Base-by-base conservation (phyloP, 2,329 filamentous ascomycete genomes). In the Alternaria ventricosa region DNA sequence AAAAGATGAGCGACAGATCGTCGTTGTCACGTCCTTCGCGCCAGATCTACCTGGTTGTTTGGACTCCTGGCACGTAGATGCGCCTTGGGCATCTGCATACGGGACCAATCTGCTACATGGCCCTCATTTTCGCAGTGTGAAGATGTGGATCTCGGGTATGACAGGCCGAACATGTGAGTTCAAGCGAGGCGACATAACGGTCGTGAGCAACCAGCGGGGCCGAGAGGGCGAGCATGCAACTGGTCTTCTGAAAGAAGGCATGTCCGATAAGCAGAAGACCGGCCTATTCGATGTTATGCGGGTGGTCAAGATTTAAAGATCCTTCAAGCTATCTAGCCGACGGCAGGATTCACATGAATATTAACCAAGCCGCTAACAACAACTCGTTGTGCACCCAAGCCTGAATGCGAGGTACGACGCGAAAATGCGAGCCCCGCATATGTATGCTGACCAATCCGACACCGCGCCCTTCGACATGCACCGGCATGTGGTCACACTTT, bases 11-110 rank as follows among this genome's bases (percentile, higher is more conserved):
- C 64, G 61, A n/a, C 64, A 69, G 43, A 57, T 88, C 6, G 61
- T 89, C 0, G 81, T 89, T 0, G 82, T 85, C 0, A 89, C 87
- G 0, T 86, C 89, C 57, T 87, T 89, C 69, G 86, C 87, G 3
- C 87, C 87, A 1, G 84, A 79, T n/a, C 66, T 85, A 0, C 65
- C 81, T 47, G 81, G 81, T 7, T 84, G 85, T 2, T 85, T 86
- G 0, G 79, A 80, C 2, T 86, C 87, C 0, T 80, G 84, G 64
- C 78, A 89, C 54, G 69, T 78, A 3, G 73, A 79, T 15, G 86
- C 81, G 22, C 81, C 83, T 0, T 85, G 83, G 80, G 80, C 76
- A 3, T 80, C 80, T 8, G 87, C 84, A 0, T 89, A 88, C 72
- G 84, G 82, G 5, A 88, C 86, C 0, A 84, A 88, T 58, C 64